Evolutionary conservation across 169 alveolate species (phyloP), one percentile per base, ranked within the genome.

Genomic region (Babesia sp.): DNA sequence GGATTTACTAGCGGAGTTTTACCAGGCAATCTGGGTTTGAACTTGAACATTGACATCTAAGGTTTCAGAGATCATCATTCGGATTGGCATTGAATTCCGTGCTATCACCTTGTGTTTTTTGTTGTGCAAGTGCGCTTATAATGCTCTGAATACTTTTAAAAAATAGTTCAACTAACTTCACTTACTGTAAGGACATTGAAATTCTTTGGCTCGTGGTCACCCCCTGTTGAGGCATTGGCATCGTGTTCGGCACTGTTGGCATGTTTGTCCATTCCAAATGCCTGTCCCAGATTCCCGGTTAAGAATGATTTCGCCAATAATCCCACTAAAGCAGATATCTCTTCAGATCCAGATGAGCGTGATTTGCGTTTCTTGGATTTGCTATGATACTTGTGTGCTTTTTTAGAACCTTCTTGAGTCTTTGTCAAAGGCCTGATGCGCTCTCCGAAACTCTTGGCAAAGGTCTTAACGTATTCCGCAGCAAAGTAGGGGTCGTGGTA

Each of bases 1-100:
- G 94, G 94, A 8, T 90, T 90, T 46, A 87, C 84, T 16, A 77
- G 86, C 59, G 88, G 90, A 31, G 90, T 90, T 7, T 81, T 84
- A 20, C 88, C 75, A 28, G 94, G 94, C 22, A 86, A 86, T 64
- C 68, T 90, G 7, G 94, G 94, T 16, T 48, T 90, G 28, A 72
- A 83, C 41, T 41, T 90, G 31, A 83, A 80, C 34, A 50, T 89
- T 31, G 83, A 85, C 46, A 58, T 89, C 50, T 89, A 53, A 75
- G 29, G 26, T 33, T 12, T 48, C 56, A 57, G 5, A 57, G 50
- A 22, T 57, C 67, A 2, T 57, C 66, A 12, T 14, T 34, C 18
- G 28, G 9, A 3, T 31, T 34, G n/a, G 37, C 37, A 18, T 34
- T 29, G 5, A 34, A n/a, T n/a, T 16, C 44, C 7, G 37, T 5